Evolutionary conservation across 1,284 basidiomycete genomes (phyloP).

Genomic region (Inonotus obliquus): DNA sequence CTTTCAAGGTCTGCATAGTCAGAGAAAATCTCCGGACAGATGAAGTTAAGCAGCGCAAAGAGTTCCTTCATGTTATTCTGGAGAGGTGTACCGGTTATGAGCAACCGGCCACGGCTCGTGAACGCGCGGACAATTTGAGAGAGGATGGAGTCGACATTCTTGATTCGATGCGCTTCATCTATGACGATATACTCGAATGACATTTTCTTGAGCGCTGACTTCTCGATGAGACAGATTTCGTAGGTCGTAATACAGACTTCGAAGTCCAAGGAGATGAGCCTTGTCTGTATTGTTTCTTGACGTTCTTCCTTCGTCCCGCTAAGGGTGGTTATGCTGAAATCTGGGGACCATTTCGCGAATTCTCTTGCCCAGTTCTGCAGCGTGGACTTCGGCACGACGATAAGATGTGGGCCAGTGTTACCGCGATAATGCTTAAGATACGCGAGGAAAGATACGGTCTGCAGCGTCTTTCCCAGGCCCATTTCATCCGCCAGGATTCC

Average conservation of each 20-base stretch:
- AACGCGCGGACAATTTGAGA: slow-evolving; percentile 95
- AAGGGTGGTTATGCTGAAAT: slow-evolving; percentile 79
- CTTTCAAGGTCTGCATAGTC: slow-evolving; percentile 71
- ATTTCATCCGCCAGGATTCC: slow-evolving; percentile 95
- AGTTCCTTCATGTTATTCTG: slow-evolving; percentile 98
- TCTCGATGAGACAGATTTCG: slow-evolving; percentile 96
- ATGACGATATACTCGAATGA: slow-evolving; percentile 98
- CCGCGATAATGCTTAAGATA: slow-evolving; percentile 87
- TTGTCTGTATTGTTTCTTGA: slow-evolving; percentile 71
- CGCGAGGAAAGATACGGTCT: slow-evolving; percentile 96
- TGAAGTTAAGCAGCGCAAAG: slow-evolving; percentile 94
- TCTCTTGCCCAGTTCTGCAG: slow-evolving; percentile 97
- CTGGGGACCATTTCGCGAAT: slow-evolving; percentile 90
- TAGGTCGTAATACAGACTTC: slow-evolving; percentile 96
- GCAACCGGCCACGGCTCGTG: slow-evolving; percentile 80
- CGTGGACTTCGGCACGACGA: slow-evolving; percentile 97
- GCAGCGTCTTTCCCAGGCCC: slow-evolving; percentile 97
- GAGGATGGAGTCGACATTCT: slow-evolving; percentile 96
- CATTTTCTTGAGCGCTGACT: slow-evolving; percentile 88
- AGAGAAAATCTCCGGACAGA: slow-evolving; percentile 81
- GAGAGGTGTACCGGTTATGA: slow-evolving; percentile 96
- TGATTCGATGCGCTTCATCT: slow-evolving; percentile 99
- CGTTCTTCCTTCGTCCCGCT: slow-evolving; percentile 92
- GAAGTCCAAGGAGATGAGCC: slow-evolving; percentile 86
- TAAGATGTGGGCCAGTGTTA: slow-evolving; percentile 81